Evolutionary conservation across 2,329 filamentous ascomycete genomes (phyloP).

Genomic region (Aspergillus ochraceus): DNA sequence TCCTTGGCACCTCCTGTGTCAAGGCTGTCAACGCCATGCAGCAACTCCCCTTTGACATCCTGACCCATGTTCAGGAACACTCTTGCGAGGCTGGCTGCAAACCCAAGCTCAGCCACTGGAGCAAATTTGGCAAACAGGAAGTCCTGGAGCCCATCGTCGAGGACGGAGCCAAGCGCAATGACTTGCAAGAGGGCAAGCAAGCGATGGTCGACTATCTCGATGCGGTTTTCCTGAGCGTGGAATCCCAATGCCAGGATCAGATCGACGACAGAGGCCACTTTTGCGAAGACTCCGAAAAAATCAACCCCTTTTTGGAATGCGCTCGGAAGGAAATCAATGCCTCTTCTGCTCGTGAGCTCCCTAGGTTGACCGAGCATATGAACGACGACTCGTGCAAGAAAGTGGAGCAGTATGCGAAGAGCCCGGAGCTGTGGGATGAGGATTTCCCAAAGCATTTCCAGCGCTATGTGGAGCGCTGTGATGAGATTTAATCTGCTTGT

Average conservation of each 20-base stretch:
- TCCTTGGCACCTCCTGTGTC: background rate
- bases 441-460: background rate
- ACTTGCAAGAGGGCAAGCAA: background rate
- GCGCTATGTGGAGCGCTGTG: background rate
- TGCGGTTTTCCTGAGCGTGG: background rate
- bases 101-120: background rate
- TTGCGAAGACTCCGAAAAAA: background rate
- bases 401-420: background rate
- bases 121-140: background rate
- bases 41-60: background rate
- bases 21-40: background rate
- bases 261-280: background rate
- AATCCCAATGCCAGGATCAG: background rate
- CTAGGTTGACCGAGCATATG: background rate
- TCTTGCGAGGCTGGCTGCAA: background rate
- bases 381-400: background rate
- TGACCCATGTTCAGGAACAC: background rate
- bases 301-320: background rate
- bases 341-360: background rate
- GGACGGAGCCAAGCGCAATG: background rate
- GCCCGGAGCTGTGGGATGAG: background rate
- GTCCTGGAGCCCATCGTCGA: background rate
- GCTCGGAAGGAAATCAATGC: background rate
- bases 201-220: background rate
- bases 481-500: background rate